Evolutionary conservation across 2,329 filamentous ascomycete species (phyloP).

Genomic region (Diaporthe sp.): DNA sequence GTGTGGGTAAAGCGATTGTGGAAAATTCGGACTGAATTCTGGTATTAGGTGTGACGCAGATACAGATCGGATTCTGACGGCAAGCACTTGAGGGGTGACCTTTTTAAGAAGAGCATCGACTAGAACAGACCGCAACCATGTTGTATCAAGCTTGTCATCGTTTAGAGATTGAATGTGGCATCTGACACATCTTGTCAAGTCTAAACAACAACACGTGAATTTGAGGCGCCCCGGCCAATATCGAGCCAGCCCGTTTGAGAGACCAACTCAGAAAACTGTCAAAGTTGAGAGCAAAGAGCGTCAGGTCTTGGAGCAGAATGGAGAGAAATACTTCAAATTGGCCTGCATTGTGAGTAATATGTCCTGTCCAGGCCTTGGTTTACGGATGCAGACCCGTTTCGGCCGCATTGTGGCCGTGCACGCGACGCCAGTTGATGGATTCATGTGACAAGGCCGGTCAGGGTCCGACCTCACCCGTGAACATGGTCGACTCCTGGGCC

Average conservation of each 20-base stretch:
- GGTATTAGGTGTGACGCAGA: background rate
- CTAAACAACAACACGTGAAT: background rate
- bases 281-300: too few species aligned
- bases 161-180: background rate
- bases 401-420: slow-evolving; percentile 9
- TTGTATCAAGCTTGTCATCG: background rate
- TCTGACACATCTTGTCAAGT: background rate
- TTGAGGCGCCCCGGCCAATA: background rate
- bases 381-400: background rate
- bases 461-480: background rate
- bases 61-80: background rate
- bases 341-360: background rate
- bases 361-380: background rate
- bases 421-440: background rate
- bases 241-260: background rate
- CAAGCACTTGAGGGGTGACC: too few species aligned
- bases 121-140: too few species aligned
- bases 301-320: background rate
- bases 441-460: background rate
- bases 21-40: background rate
- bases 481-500: background rate
- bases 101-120: background rate
- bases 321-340: background rate
- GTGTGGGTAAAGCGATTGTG: background rate
- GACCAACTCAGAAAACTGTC: background rate